Evolutionary conservation across 2,329 filamentous ascomycete genomes (phyloP), one percentile per base, ranked within the genome.

Genomic region (Diaporthe sp.): DNA sequence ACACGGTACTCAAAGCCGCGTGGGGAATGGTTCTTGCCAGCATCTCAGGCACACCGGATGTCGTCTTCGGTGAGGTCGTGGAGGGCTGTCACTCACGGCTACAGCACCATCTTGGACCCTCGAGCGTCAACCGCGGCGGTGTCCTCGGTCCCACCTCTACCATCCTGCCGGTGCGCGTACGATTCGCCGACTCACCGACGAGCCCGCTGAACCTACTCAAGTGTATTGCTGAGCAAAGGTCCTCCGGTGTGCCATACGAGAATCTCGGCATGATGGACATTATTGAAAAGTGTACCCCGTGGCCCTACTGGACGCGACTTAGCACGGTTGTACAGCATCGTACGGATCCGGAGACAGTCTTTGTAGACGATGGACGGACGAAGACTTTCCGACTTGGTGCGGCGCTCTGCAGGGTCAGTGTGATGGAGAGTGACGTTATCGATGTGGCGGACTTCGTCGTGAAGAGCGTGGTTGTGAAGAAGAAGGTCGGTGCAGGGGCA

Each of bases 1-100:
- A 89, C 75, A 87, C 88, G 0, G 85, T 92, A 3, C 83, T 92
- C 46, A 91, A 90, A 79, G 87, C 89, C 0, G 89, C 89, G 0
- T 92, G 90, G 89, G 87, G 89, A 0, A 86, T 89, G 75, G 86
- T 89, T 0, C 84, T 92, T 9, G 87, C 88, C 0, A 88, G 85
- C 34, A 81, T 91, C 13, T 87, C 88, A 0, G 86, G 84, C 0
- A 83, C 81, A 0, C 82, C 85, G 8, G 90, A 92, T 57, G 85
- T 92, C 9, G 84, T 91, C 4, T 92, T 92, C 74, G 90, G 90
- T 10, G 87, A 91, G 78, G 81, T 88, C 4, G 83, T 90, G 19
- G 86, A 88, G 15, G 87, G 87, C 1, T 87, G 87, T 28, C 86
- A 87, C 75, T 79, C 86, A 1, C 80, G 82, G 3, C 83, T 88